These are phyloP conservation scores for Scedosporium aurantiacum DNA, from an alignment of 2,329 filamentous ascomycete genomes.

Conservation along the genomic window DNA sequence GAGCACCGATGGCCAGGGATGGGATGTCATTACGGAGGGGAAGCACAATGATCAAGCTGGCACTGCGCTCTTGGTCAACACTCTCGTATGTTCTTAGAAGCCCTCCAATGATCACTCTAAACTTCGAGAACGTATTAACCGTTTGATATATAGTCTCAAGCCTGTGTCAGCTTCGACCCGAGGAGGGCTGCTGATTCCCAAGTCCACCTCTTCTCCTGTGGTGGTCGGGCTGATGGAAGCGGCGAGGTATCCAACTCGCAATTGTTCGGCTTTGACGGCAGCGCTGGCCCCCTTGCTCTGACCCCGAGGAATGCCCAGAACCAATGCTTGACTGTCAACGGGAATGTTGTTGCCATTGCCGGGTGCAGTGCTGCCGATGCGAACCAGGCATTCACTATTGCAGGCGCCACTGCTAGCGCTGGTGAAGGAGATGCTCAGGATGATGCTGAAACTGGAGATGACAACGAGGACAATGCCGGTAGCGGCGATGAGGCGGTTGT, in stretches of 20 bases:
- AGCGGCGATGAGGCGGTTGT: neutral
- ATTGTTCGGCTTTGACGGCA: conserved; percentile 35
- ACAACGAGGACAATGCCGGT: neutral
- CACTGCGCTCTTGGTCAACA: conserved; percentile 42
- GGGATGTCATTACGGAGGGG: conserved; percentile 37
- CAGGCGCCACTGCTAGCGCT: neutral
- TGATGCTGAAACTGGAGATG: neutral
- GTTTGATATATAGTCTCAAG: conserved; percentile 28
- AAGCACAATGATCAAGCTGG: conserved; percentile 36
- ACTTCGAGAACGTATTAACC: neutral
- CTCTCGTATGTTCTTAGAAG: conserved; percentile 24
- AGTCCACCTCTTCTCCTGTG: conserved; percentile 46
- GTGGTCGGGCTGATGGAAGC: conserved; percentile 43
- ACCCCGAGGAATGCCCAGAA: conserved; percentile 32
- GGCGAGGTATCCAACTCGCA: conserved; percentile 40
- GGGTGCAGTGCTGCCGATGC: conserved; percentile 27
- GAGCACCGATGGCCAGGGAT: conserved; percentile 28
- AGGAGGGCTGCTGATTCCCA: conserved; percentile 38
- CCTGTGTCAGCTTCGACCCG: conserved; percentile 47
- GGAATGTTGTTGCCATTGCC: conserved; percentile 30
- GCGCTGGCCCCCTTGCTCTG: conserved; percentile 29
- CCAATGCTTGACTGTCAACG: conserved; percentile 35
- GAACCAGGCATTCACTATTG: conserved; percentile 29
- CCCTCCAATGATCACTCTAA: conserved; percentile 6
- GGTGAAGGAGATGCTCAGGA: neutral